Base-by-base conservation (phyloP, 2,329 filamentous ascomycete genomes). In the Aspergillus novofumigatus region DNA sequence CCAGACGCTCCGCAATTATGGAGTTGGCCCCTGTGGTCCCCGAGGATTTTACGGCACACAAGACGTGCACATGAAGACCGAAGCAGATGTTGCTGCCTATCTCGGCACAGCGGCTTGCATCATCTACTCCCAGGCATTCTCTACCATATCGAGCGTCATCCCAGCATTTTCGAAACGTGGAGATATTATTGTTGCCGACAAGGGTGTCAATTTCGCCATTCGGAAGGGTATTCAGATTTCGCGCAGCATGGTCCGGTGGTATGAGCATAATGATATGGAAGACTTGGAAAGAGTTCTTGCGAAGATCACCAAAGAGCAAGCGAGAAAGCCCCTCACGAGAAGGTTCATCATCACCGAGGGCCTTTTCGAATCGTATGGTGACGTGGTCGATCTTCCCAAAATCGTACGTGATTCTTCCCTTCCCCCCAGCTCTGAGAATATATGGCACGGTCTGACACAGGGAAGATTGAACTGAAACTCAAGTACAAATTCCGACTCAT, bases 31-130 rank as follows among this genome's bases (percentile, higher is more conserved):
- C 56, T 99, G 94, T 72, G 94, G 94, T 21, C 94, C 94, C 20
- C 94, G 94, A 5, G 92, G 96, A 62, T 99, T 99, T 78, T 99
- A 99, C 78, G 94, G 92, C 63, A 99, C 92, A 32, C 93, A 97
- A 74, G 94, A 99, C 76, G 92, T 97, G 49, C 94, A 99, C 75
- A 93, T 97, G 85, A 94, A 95, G 80, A 92, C 91, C 17, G 94
- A 99, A 77, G 86, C 90, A 56, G 93, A 97, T 72, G 92, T 99
- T 69, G 92, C 94, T 25, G 84, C 89, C 9, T 96, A 93, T 71
- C 77, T 99, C 26, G 94, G 94, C 25, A 91, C 90, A 1, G 86
- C 92, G 54, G 87, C 89, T 32, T 95, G 91, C 70, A 97, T 99
- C 65, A 87, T 99, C 58, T 99, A 99, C 70, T 90, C 94, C 0